Conservation (phyloP, 345 rosid genomes). For the Populus deltoides region DNA sequence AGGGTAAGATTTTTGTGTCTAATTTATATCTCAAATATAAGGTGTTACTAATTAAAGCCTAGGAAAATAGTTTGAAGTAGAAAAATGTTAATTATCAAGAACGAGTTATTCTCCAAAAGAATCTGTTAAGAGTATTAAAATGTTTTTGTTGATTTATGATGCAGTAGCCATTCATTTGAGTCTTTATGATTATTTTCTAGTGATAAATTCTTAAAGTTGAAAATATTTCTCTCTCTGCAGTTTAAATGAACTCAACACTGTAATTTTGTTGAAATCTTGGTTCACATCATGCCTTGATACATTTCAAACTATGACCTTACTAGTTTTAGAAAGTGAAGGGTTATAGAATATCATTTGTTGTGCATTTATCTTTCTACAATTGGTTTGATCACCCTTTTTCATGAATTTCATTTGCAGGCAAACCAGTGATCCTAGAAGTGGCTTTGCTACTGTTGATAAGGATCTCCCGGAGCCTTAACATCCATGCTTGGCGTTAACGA, state of each 20-base stretch:
- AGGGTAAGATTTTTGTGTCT: conserved; percentile 50
- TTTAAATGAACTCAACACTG: background rate
- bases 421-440: conserved; percentile 83
- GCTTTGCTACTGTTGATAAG: conserved; percentile 87
- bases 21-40: background rate
- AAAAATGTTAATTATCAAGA: background rate
- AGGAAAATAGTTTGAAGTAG: background rate
- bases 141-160: background rate
- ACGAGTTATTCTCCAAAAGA: background rate
- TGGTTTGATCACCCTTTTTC: background rate
- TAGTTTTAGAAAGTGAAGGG: background rate
- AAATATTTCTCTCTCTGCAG: background rate
- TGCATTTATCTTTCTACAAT: no score
- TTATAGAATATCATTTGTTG: background rate
- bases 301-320: background rate
- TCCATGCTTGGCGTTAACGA: conserved; percentile 94
- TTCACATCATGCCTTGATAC: background rate
- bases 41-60: background rate
- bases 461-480: conserved; percentile 81
- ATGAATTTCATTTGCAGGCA: conserved; percentile 44
- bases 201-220: background rate
- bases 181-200: background rate
- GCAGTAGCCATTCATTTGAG: background rate
- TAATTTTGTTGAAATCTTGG: background rate
- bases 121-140: background rate